These are phyloP conservation scores for Solanum okadae DNA, from an alignment of 257 asterid genomes.

Conservation along the genomic window DNA sequence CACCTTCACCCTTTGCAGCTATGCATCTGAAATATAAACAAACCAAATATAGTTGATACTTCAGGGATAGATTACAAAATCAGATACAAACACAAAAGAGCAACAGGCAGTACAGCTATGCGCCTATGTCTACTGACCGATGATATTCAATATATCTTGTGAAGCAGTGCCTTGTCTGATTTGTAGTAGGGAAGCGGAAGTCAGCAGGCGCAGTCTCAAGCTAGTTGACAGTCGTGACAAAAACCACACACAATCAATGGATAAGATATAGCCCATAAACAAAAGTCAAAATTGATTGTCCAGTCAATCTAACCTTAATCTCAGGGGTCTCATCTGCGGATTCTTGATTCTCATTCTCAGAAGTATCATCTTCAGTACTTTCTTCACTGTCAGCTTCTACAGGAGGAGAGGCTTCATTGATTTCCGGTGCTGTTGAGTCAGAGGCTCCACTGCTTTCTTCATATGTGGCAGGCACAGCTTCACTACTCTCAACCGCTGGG, in stretches of 20 bases:
- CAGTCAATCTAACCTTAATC: slow-evolving; percentile 41
- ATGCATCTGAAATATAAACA: slow-evolving; percentile 43
- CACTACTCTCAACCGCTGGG: slow-evolving; percentile 31
- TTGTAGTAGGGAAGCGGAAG: slow-evolving; percentile 94
- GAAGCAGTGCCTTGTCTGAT: slow-evolving; percentile 95
- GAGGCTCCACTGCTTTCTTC: slow-evolving; percentile 29
- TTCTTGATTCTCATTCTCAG: slow-evolving; percentile 30
- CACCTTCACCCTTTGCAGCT: slow-evolving; percentile 90
- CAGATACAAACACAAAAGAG: not conserved
- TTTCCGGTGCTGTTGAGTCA: slow-evolving; percentile 21
- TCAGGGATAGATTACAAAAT: not conserved
- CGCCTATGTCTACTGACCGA: slow-evolving; percentile 33
- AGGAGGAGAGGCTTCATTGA: slow-evolving; percentile 31
- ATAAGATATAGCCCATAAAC: not conserved
- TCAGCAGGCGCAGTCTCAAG: slow-evolving; percentile 99
- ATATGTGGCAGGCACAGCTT: slow-evolving; percentile 23
- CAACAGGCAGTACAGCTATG: not conserved
- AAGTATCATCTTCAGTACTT: slow-evolving; percentile 35
- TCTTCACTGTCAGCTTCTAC: slow-evolving; percentile 38
- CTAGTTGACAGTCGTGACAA: slow-evolving; percentile 20
- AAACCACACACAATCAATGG: not conserved
- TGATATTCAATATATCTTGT: slow-evolving; percentile 89
- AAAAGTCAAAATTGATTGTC: not conserved
- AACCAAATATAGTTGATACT: not conserved
- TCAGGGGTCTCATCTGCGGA: slow-evolving; percentile 52